These are phyloP conservation scores for Phellinidium pouzarii DNA, from an alignment of 1,284 basidiomycete genomes.

Conservation along the genomic window DNA sequence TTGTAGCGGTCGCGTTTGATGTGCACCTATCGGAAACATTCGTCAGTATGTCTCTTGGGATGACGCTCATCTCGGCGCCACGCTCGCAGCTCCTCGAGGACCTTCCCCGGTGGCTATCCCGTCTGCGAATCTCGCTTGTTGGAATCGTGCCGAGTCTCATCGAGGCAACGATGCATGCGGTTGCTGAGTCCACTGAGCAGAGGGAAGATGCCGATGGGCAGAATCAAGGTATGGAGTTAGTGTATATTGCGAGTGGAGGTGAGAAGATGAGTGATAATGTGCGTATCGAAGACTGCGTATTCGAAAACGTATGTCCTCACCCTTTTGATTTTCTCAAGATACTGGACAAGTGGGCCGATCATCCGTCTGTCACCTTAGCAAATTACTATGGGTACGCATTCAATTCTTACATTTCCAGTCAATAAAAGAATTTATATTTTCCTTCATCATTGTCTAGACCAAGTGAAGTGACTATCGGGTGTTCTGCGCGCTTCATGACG, in stretches of 20 bases:
- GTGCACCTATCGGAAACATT: slow-evolving; percentile 45
- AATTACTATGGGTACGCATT: slow-evolving; percentile 44
- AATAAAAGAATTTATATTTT: not conserved
- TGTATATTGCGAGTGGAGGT: slow-evolving; percentile 44
- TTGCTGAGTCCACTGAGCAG: slow-evolving; percentile 25
- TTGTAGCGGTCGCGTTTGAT: slow-evolving; percentile 44
- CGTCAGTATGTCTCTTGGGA: slow-evolving; percentile 38
- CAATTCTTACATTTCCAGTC: slow-evolving; percentile 1
- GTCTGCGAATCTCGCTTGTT: slow-evolving; percentile 43
- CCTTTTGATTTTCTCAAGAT: slow-evolving; percentile 36
- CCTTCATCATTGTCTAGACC: no score
- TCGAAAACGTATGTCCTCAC: not conserved
- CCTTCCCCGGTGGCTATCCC: slow-evolving; percentile 36
- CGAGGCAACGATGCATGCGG: slow-evolving; percentile 42
- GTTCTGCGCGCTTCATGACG: slow-evolving; percentile 41
- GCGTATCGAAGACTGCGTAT: slow-evolving; percentile 17
- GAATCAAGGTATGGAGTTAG: slow-evolving; percentile 29
- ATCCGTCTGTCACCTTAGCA: slow-evolving; percentile 37
- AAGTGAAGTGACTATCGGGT: slow-evolving; percentile 46
- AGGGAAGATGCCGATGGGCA: slow-evolving; percentile 19
- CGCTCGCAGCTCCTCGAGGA: slow-evolving; percentile 42
- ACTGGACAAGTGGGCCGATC: slow-evolving; percentile 44
- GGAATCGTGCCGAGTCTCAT: slow-evolving; percentile 49
- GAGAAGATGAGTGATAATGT: slow-evolving; percentile 51
- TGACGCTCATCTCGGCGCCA: slow-evolving; percentile 38